Conservation (phyloP, 1,284 basidiomycete species). For the Ceratobasidium papillatum region DNA sequence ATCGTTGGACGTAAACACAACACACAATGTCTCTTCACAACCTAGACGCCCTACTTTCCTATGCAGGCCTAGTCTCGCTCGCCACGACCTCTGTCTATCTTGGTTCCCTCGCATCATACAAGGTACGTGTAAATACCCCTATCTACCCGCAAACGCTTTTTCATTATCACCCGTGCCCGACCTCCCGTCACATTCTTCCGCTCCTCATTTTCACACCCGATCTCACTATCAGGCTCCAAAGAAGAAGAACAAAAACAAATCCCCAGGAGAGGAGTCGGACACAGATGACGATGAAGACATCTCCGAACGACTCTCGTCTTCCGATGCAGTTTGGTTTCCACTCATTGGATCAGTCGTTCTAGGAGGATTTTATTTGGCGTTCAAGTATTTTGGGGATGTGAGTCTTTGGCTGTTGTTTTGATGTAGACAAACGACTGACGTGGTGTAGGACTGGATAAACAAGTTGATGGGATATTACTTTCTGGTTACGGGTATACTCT, state of each 20-base stretch:
- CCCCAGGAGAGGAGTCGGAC: slow-evolving; percentile 51
- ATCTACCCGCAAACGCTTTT: not conserved
- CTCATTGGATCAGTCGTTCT: slow-evolving; percentile 74
- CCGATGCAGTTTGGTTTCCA: slow-evolving; percentile 80
- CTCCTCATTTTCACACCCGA: not conserved
- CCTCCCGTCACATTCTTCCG: not conserved
- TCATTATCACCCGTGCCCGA: not conserved
- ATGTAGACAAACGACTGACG: slow-evolving; percentile 44
- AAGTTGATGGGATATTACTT: slow-evolving; percentile 72
- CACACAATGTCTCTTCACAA: not conserved
- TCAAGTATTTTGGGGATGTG: slow-evolving; percentile 74
- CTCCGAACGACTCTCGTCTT: slow-evolving; percentile 66
- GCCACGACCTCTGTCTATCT: slow-evolving; percentile 70
- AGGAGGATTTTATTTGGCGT: slow-evolving; percentile 71
- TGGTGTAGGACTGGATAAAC: slow-evolving; percentile 47
- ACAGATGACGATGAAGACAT: slow-evolving; percentile 62
- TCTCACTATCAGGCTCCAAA: slow-evolving; percentile 43
- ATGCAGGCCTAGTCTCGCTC: slow-evolving; percentile 68
- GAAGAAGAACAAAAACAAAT: slow-evolving; percentile 48
- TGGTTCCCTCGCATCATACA: slow-evolving; percentile 72
- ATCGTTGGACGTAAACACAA: not conserved
- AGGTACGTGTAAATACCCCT: slow-evolving; percentile 56
- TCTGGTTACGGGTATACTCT: slow-evolving; percentile 66
- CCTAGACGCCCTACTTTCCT: slow-evolving; percentile 48
- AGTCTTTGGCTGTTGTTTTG: slow-evolving; percentile 24